A percentile compares a stretch with the other conserved stretches of the same genome.
phyloP scores from a whole-genome alignment of 768 basidiomycete species.

The Sutorius australiensis region DNA sequence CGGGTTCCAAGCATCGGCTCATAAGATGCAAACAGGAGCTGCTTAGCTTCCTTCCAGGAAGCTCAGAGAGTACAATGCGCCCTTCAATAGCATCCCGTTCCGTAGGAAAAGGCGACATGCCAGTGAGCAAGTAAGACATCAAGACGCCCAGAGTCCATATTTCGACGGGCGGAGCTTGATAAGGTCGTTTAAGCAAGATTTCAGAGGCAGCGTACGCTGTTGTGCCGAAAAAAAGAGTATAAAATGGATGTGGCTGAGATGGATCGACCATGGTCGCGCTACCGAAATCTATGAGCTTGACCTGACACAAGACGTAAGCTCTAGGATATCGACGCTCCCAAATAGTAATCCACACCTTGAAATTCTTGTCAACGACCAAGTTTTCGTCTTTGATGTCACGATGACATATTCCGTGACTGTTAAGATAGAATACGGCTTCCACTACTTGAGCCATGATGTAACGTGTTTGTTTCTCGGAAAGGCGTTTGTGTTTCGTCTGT shows the following conservation, averaged over 20 bases:
- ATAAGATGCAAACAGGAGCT: constrained; percentile 57
- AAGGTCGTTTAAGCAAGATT: constrained; percentile 81
- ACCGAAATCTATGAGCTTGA: constrained; percentile 96
- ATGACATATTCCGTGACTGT: constrained; percentile 82
- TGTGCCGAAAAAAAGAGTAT: constrained; percentile 85
- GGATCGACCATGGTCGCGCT: constrained; percentile 78
- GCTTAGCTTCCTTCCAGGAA: constrained; percentile 37
- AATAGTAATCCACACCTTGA: constrained; percentile 47
- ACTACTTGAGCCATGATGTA: constrained; percentile 87
- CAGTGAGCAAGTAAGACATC: constrained; percentile 90
- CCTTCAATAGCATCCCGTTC: constrained; percentile 75
- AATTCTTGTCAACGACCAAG: constrained; percentile 68
- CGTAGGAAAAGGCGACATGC: constrained; percentile 88
- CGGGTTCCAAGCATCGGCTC: constrained; percentile 76
- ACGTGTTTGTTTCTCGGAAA: constrained; percentile 74
- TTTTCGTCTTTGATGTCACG: constrained; percentile 99
- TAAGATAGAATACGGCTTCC: constrained; percentile 77
- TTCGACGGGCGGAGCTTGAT: constrained; percentile 92
- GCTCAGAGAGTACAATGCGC: constrained; percentile 49
- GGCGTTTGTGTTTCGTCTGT: constrained; percentile 71
- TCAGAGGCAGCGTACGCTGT: constrained; percentile 96
- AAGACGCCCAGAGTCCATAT: constrained; percentile 96
- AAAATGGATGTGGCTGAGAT: constrained; percentile 55
- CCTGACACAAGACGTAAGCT: constrained; percentile 40
- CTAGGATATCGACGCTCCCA: neutral